A percentile compares a stretch with the other conserved stretches of the same genome.
These are phyloP conservation scores for Penicillium sp. DNA, from an alignment of 2,329 filamentous ascomycete species.

Conservation along the genomic window DNA sequence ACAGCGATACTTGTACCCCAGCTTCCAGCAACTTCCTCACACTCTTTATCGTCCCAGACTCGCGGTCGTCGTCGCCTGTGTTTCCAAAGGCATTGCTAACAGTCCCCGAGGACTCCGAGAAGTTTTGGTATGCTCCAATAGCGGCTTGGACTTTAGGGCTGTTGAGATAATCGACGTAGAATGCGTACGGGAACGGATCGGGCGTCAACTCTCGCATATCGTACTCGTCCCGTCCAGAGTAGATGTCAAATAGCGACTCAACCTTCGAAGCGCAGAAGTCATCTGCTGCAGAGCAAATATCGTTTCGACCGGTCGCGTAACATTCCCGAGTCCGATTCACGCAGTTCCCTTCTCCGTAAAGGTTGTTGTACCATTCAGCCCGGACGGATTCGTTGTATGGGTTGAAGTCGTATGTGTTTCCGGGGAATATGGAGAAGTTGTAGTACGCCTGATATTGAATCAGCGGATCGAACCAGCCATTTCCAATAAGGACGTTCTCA, in stretches of 20 bases:
- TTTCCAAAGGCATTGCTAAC: neutral
- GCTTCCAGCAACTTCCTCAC: neutral
- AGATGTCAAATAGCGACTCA: neutral
- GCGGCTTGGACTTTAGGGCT: neutral
- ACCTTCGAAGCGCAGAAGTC: neutral
- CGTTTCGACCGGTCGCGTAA: neutral
- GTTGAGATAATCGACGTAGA: slow-evolving; percentile 3
- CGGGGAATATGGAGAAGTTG: slow-evolving; percentile 37
- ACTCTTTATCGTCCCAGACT: neutral
- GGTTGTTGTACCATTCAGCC: slow-evolving; percentile 2
- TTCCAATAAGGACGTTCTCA: slow-evolving; percentile 37
- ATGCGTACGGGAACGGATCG: neutral
- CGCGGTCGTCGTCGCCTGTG: neutral
- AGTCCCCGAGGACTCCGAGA: neutral
- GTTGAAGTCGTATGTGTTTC: slow-evolving; percentile 36
- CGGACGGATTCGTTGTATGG: slow-evolving; percentile 14
- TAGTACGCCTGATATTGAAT: slow-evolving; percentile 41
- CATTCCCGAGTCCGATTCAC: neutral
- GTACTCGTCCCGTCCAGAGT: neutral
- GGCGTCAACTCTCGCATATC: slow-evolving; percentile 1
- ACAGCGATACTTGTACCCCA: neutral
- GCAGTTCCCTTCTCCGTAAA: slow-evolving; percentile 1
- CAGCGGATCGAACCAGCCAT: slow-evolving; percentile 40
- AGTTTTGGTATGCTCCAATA: neutral
- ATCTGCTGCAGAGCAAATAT: neutral